phyloP scores from a whole-genome alignment of 177 flowering plant genomes.

The Viscum album region DNA sequence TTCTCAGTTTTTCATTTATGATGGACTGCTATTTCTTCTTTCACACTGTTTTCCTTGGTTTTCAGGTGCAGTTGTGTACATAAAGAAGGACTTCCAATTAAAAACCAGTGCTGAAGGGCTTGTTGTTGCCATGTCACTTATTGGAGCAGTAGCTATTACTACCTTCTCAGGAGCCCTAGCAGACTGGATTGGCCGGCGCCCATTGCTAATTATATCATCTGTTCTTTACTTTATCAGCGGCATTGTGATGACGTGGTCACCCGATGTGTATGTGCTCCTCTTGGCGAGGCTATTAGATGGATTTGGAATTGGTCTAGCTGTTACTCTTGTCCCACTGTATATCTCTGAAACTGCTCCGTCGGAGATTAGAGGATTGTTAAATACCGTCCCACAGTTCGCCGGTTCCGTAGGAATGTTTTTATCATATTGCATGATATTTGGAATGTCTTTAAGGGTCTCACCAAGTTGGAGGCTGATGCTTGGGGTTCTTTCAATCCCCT shows the following conservation, averaged over 20 bases:
- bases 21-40: too few species aligned
- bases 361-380: slow-evolving; percentile 33
- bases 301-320: slow-evolving; percentile 38
- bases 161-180: slow-evolving; percentile 30
- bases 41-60: background rate
- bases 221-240: slow-evolving; percentile 33
- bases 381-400: slow-evolving; percentile 38
- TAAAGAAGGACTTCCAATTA: slow-evolving; percentile 24
- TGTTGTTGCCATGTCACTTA: slow-evolving; percentile 36
- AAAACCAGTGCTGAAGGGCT: slow-evolving; percentile 32
- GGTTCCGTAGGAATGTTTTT: slow-evolving; percentile 35
- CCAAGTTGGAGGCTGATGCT: slow-evolving; percentile 48
- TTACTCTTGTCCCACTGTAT: slow-evolving; percentile 33
- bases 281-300: slow-evolving; percentile 39
- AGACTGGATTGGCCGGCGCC: slow-evolving; percentile 38
- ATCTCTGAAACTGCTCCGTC: slow-evolving; percentile 49
- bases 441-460: slow-evolving; percentile 30
- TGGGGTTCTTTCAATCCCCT: slow-evolving; percentile 31
- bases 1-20: too few species aligned
- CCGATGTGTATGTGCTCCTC: slow-evolving; percentile 36
- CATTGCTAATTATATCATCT: slow-evolving; percentile 32
- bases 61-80: slow-evolving; percentile 37
- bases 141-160: slow-evolving; percentile 37
- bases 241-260: slow-evolving; percentile 38
- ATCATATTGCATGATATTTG: slow-evolving; percentile 38